Percentiles rank a stretch among this genome's conserved stretches.
phyloP scores from a whole-genome alignment of 2,329 filamentous ascomycete genomes.

The Pseudocercospora eumusae region DNA sequence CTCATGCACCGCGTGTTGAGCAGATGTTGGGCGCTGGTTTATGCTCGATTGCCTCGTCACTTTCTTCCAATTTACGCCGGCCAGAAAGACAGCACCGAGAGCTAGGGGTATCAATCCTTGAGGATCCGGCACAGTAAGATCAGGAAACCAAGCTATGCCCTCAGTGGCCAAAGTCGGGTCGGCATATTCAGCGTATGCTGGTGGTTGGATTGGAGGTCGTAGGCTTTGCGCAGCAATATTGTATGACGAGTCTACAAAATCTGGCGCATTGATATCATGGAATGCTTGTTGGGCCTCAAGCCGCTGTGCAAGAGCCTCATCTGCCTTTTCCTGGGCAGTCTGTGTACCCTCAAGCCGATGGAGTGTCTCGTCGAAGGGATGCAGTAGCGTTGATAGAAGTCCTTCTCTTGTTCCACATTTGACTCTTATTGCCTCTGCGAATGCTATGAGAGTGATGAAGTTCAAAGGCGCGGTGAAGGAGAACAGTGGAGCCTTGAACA shows the following conservation, averaged over 20 bases:
- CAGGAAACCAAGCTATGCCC: conserved; percentile 62
- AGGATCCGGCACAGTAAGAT: conserved; percentile 58
- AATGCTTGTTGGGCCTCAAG: not conserved
- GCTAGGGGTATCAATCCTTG: conserved; percentile 33
- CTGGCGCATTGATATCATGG: not conserved
- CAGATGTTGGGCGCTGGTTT: not conserved
- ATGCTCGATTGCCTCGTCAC: not conserved
- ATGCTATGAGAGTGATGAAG: conserved; percentile 32
- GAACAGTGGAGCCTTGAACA: conserved; percentile 24
- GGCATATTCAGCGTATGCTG: conserved; percentile 35
- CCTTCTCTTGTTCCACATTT: conserved; percentile 35
- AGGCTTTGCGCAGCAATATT: not conserved
- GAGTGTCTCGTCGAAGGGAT: conserved; percentile 16
- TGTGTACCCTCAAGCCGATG: not conserved
- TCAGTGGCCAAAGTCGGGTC: conserved; percentile 57
- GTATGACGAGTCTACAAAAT: not conserved
- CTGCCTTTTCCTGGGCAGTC: not conserved
- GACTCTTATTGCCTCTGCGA: conserved; percentile 35
- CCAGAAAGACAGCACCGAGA: conserved; percentile 23
- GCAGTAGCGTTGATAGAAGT: conserved; percentile 29
- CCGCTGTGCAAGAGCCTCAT: conserved; percentile 9
- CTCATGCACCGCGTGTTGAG: not conserved
- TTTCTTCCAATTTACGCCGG: not conserved
- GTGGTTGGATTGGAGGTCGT: not conserved
- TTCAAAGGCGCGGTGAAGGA: conserved; percentile 21